Evolutionary conservation across 345 rosid species (phyloP), one percentile per base, ranked within the genome.

Genomic region (Mallotus nudiflorus): DNA sequence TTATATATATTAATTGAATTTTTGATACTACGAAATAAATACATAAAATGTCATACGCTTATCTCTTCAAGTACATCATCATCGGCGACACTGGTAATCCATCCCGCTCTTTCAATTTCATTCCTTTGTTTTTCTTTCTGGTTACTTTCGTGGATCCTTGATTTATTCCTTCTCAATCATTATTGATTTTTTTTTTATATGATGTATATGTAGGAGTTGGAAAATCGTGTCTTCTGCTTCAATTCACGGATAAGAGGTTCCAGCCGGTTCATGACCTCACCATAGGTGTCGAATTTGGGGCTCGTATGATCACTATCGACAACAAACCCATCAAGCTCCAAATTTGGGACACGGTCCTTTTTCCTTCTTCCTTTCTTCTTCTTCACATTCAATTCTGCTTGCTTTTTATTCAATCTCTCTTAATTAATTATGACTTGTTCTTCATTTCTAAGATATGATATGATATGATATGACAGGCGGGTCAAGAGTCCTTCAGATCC

Each of bases 401-500:
- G 1, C 9, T n/a, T 25, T 49, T 10, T 12, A 14, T 6, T 56
- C n/a, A 3, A 19, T 51, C 0, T 51, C 12, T 6, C 25, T 51
- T n/a, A 22, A 24, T 27, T n/a, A 22, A 14, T 59, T 59, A 2
- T 33, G 46, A 14, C 11, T 33, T 56, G 16, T 49, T 69, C 63
- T 20, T 9, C 28, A n/a, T n/a, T n/a, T n/a, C n/a, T n/a, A n/a
- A n/a, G n/a, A n/a, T n/a, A n/a, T n/a, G n/a, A n/a, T n/a, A n/a
- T n/a, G n/a, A n/a, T 24, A 46, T 20, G 12, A 19, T 60, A 28
- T 62, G 72, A 42, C 82, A 91, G 98, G 99, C 99, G 1, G 99
- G 99, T 80, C 99, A 95, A 76, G 99, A 95, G 78, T 90, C 97
- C 50, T 95, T 95, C 70, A 86, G 99, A 87, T 90, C 99, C 62